Evolutionary conservation across 208 protist species (phyloP).

Genomic region (Leishmania lainsoni): DNA sequence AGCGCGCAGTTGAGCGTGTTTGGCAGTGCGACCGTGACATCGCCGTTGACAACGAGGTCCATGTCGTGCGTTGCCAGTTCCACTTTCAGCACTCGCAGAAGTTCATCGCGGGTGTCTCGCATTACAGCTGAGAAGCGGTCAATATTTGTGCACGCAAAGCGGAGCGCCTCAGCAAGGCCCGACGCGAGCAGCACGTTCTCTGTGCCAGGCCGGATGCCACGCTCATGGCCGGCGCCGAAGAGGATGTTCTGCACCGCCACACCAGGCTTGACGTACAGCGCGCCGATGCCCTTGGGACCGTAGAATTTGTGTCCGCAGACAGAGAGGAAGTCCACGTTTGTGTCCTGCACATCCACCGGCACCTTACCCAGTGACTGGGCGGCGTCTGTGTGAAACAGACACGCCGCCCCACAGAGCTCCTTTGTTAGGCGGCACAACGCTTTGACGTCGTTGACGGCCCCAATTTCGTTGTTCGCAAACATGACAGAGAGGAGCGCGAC

Average conservation of each 20-base stretch:
- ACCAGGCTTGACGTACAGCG: constrained; percentile 71
- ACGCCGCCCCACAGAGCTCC: constrained; percentile 55
- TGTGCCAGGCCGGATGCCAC: constrained; percentile 79
- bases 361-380: constrained; percentile 98
- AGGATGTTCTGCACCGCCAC: constrained; percentile 66
- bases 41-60: constrained; percentile 76
- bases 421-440: constrained; percentile 76
- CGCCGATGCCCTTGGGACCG: constrained; percentile 93
- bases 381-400: constrained; percentile 94
- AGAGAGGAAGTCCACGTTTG: constrained; percentile 95
- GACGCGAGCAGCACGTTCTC: constrained; percentile 82
- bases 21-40: constrained; percentile 50
- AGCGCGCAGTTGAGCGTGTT: constrained; percentile 89
- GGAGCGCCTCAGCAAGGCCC: constrained; percentile 79
- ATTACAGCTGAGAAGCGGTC: constrained; percentile 42
- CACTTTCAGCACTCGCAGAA: constrained; percentile 48
- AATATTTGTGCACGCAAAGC: constrained; percentile 46
- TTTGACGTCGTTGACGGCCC: constrained; percentile 89
- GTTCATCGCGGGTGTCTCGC: constrained; percentile 63
- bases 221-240: constrained; percentile 85
- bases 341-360: constrained; percentile 91
- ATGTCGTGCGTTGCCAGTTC: constrained; percentile 65
- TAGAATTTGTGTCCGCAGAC: constrained; percentile 98
- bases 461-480: constrained; percentile 97
- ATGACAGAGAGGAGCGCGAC: constrained; percentile 93